Evolutionary conservation across 805 yeast genomes (phyloP).

Genomic region (Cyberlindnera lachancei): DNA sequence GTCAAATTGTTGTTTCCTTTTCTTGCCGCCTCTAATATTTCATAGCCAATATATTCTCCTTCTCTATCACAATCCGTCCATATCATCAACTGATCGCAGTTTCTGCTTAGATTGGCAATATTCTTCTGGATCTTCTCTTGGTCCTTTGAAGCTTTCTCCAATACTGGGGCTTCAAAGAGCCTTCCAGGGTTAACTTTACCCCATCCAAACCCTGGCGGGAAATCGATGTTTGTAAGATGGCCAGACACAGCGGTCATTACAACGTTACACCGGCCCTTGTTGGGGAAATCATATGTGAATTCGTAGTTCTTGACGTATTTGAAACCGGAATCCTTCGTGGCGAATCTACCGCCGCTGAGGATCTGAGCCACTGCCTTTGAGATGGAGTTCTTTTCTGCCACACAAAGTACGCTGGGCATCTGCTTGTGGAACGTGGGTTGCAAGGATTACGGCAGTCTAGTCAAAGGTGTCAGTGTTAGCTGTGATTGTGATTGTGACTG

Average conservation of each 20-base stretch:
- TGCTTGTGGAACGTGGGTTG: no score
- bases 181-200: constrained; percentile 47
- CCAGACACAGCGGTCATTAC: constrained; percentile 94
- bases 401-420: constrained; percentile 81
- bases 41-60: constrained; percentile 90
- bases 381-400: constrained; percentile 95
- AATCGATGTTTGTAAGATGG: constrained; percentile 63
- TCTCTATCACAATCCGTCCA: constrained; percentile 99
- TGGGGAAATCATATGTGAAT: constrained; percentile 58
- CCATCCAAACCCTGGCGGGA: constrained; percentile 57
- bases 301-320: constrained; percentile 76
- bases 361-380: constrained; percentile 75
- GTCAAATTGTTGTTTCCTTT: constrained; percentile 37
- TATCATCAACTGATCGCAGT: constrained; percentile 63
- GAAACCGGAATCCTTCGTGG: constrained; percentile 40
- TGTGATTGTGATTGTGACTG: no score
- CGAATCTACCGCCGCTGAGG: constrained; percentile 64
- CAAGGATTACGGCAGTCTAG: no score
- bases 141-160: constrained; percentile 31
- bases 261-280: constrained; percentile 60
- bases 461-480: no score
- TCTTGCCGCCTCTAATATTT: constrained; percentile 64
- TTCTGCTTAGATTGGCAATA: constrained; percentile 56
- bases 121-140: constrained; percentile 51
- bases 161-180: constrained; percentile 65